Evolutionary conservation across 129 eudicot species (phyloP).

Genomic region (Flaveria trinervia): DNA sequence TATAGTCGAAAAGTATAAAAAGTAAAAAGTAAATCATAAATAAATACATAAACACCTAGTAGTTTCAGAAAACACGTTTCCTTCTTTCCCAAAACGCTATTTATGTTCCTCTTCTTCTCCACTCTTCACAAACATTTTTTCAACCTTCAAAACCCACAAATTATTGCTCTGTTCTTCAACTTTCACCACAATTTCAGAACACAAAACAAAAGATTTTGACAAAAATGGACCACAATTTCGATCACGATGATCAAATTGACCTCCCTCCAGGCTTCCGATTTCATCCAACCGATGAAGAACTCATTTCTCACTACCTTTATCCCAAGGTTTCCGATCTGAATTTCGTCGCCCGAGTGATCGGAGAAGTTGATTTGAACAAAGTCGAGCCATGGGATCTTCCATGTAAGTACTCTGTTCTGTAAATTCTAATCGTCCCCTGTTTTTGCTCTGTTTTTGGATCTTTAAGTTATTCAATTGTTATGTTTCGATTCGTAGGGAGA

Average conservation of each 20-base stretch:
- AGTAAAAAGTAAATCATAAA: conserved; percentile 4
- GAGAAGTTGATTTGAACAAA: conserved; percentile 89
- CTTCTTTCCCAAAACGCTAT: conserved; percentile 46
- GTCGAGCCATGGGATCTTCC: conserved; percentile 98
- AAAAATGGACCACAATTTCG: conserved; percentile 24
- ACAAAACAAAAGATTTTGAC: not conserved
- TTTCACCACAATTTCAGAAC: not conserved
- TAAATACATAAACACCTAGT: conserved; percentile 34
- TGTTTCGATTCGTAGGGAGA: conserved; percentile 48
- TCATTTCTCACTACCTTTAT: conserved; percentile 71
- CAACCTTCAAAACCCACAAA: conserved; percentile 26
- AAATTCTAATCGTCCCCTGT: not conserved
- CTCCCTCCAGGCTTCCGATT: conserved; percentile 89
- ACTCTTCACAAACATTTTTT: conserved; percentile 28
- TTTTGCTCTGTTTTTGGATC: conserved; percentile 9
- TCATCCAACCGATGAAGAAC: conserved; percentile 86
- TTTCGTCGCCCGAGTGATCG: conserved; percentile 60
- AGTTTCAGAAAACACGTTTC: conserved; percentile 51
- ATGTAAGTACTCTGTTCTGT: conserved; percentile 37
- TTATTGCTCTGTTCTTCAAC: conserved; percentile 22
- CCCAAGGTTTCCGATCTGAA: conserved; percentile 52
- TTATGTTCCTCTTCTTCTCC: conserved; percentile 51
- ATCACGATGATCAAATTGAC: conserved; percentile 49
- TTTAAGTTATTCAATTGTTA: not conserved
- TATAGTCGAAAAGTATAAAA: not conserved